Base-by-base conservation (phyloP, 129 eudicot genomes). In the Arctium minus region DNA sequence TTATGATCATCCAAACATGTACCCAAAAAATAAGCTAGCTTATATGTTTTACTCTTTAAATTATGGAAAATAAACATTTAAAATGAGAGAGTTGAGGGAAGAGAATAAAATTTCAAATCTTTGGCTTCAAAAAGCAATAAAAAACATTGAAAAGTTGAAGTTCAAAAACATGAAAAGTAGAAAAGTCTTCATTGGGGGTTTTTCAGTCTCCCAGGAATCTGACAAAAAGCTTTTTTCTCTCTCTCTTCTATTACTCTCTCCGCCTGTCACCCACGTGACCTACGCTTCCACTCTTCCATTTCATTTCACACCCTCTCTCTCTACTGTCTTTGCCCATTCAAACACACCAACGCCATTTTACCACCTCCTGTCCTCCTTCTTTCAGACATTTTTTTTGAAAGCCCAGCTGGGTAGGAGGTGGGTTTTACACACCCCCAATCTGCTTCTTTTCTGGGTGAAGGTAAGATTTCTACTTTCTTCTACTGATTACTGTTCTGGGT, bases 121-220 rank as follows among this genome's bases (percentile, higher is more conserved):
- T 35, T 80, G 53, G 13, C 71, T 50, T 15, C 72, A 37, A 73
- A 73, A 72, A 46, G 10, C 48, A 56, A 75, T 33, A 17, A 60
- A 60, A 30, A 48, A 70, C 27, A 6, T 70, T 70, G 0, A 36
- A 80, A 72, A 50, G 53, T 40, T 42, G 10, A 29, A 53, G 6
- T 70, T 70, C 5, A 3, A 36, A 69, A 76, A 83, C 60, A 67
- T 35, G 17, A 75, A 85, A 75, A 56, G 68, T 60, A 7, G 69
- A 2, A 36, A 72, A 68, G 77, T 13, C 69, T 29, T 32, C 50
- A 73, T 72, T 84, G 36, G 50, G 50, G n/a, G 44, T 44, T 50
- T 86, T 81, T 22, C 82, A 62, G 88, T 86, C 85, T 81, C 82
- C 85, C 29, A 81, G 73, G 81, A 75, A 32, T 81, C 88, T 86